A percentile compares a stretch with the other conserved stretches of the same genome.
Conservation (phyloP, 2,329 filamentous ascomycete species). For the Clarireedia paspali region DNA sequence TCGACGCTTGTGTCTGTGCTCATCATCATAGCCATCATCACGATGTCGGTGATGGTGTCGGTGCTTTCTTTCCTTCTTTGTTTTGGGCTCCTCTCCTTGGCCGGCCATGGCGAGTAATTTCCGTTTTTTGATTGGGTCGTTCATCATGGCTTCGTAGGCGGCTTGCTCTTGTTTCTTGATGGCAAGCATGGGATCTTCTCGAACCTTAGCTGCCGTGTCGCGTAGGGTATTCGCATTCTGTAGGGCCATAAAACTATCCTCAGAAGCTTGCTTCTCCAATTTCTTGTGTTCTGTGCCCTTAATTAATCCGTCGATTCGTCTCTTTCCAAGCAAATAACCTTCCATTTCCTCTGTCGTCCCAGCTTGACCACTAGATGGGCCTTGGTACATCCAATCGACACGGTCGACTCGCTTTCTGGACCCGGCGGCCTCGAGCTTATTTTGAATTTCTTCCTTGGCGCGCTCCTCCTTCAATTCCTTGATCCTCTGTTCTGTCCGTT, state of each 20-base stretch:
- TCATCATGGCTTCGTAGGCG: slow-evolving; percentile 73
- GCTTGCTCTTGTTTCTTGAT: slow-evolving; percentile 90
- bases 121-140: slow-evolving; percentile 59
- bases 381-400: slow-evolving; percentile 98
- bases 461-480: slow-evolving; percentile 94
- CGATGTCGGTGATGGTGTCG: slow-evolving; percentile 34
- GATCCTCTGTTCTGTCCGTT: slow-evolving; percentile 82
- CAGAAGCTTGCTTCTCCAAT: slow-evolving; percentile 64
- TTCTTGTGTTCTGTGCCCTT: slow-evolving; percentile 76
- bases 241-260: slow-evolving; percentile 52
- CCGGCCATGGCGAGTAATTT: slow-evolving; percentile 61
- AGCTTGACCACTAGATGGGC: slow-evolving; percentile 68
- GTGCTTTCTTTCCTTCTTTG: slow-evolving; percentile 39
- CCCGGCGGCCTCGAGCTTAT: slow-evolving; percentile 80
- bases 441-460: slow-evolving; percentile 83
- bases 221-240: slow-evolving; percentile 65
- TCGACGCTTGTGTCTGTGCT: slow-evolving; percentile 39
- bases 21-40: slow-evolving; percentile 25
- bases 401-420: slow-evolving; percentile 72
- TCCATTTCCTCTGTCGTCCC: slow-evolving; percentile 85
- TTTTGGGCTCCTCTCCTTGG: slow-evolving; percentile 39
- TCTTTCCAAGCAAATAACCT: slow-evolving; percentile 85
- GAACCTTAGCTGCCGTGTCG: slow-evolving; percentile 78
- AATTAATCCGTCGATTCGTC: slow-evolving; percentile 79
- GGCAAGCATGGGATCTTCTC: slow-evolving; percentile 83